These are phyloP conservation scores for Fusarium bulbicola DNA, from an alignment of 2,329 filamentous ascomycete species.

Conservation along the genomic window DNA sequence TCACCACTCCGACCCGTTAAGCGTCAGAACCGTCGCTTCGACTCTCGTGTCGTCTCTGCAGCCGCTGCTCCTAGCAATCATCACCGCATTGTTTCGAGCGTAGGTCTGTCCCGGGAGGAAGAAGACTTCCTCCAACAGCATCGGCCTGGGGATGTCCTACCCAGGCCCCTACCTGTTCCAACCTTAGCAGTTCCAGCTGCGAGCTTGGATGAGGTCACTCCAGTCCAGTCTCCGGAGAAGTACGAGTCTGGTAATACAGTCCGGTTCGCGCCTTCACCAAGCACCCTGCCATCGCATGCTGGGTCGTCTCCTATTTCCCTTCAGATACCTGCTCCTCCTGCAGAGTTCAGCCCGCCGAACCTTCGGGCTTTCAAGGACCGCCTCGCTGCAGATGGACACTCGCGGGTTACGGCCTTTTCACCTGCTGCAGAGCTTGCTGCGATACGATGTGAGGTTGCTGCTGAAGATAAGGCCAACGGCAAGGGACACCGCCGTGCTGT, in stretches of 20 bases:
- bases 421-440: conserved; percentile 12
- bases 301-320: conserved; percentile 4
- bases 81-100: background rate
- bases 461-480: background rate
- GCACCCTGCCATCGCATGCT: background rate
- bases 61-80: background rate
- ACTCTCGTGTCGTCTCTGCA: conserved; percentile 3
- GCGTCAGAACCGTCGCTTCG: conserved; percentile 9
- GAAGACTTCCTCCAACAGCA: background rate
- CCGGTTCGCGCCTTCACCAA: conserved; percentile 4
- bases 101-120: background rate
- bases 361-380: conserved; percentile 14
- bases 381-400: background rate
- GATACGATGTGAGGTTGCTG: conserved; percentile 6
- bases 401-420: conserved; percentile 5
- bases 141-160: background rate
- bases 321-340: conserved; percentile 1
- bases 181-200: background rate
- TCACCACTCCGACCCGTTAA: background rate
- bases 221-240: conserved; percentile 9
- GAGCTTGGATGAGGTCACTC: conserved; percentile 3
- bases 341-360: background rate
- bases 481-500: conserved; percentile 14
- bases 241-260: background rate
- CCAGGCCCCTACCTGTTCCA: background rate